Evolutionary conservation across 495 filamentous ascomycete genomes (phyloP).

Genomic region (Penicillium alfredii): DNA sequence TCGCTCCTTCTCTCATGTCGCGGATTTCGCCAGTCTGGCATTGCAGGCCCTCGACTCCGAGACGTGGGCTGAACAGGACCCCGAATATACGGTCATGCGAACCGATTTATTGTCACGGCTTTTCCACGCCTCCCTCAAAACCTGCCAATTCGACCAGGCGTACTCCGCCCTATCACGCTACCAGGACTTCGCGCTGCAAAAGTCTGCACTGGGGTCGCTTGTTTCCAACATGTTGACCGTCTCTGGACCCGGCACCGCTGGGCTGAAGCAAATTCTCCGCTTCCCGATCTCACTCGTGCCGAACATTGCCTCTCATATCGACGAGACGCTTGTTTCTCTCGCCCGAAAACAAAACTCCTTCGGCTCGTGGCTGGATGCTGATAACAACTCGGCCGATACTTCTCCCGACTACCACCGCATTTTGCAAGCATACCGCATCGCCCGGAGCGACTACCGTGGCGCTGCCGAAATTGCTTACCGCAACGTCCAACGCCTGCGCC

Average conservation of each 20-base stretch:
- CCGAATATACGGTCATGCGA: constrained; percentile 28
- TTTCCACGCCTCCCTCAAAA: constrained; percentile 73
- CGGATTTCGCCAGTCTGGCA: constrained; percentile 76
- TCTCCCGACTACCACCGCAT: constrained; percentile 64
- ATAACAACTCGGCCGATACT: constrained; percentile 24
- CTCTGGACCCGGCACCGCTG: constrained; percentile 48
- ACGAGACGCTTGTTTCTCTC: constrained; percentile 62
- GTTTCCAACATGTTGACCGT: constrained; percentile 65
- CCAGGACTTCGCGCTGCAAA: constrained; percentile 60
- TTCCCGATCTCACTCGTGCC: constrained; percentile 61
- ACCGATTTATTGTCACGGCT: constrained; percentile 74
- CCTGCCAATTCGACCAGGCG: constrained; percentile 71
- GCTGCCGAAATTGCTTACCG: constrained; percentile 72
- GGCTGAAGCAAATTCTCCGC: constrained; percentile 56
- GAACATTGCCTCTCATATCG: constrained; percentile 67
- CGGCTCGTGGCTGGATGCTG: constrained; percentile 30
- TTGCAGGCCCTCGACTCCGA: constrained; percentile 55
- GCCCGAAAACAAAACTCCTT: constrained; percentile 34
- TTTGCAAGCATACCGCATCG: constrained; percentile 82
- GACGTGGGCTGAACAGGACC: constrained; percentile 36
- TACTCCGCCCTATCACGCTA: constrained; percentile 71
- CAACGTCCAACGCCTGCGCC: constrained; percentile 51
- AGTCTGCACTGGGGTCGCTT: constrained; percentile 57
- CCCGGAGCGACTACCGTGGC: constrained; percentile 78
- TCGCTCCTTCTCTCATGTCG: constrained; percentile 68